Evolutionary conservation across 2,329 filamentous ascomycete species (phyloP).

Genomic region (Stemphylium beticola): DNA sequence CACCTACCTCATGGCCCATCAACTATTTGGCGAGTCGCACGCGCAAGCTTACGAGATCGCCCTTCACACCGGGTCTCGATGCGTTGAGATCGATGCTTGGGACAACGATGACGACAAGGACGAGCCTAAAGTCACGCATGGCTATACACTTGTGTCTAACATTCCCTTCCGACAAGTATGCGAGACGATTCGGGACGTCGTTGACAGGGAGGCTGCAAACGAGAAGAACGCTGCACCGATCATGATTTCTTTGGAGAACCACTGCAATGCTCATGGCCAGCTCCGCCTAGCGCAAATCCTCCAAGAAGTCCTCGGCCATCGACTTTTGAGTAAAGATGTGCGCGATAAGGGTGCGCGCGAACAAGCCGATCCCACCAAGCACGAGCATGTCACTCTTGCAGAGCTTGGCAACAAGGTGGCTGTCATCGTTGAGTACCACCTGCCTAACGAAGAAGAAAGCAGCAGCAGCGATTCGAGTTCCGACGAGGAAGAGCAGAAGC

Average conservation of each 20-base stretch:
- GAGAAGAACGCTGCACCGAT: conserved; percentile 62
- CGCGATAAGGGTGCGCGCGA: conserved; percentile 63
- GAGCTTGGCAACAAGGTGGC: conserved; percentile 69
- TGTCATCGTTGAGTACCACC: conserved; percentile 71
- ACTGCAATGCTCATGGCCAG: conserved; percentile 67
- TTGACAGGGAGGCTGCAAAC: conserved; percentile 63
- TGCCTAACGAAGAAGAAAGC: conserved; percentile 59
- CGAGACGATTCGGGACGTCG: conserved; percentile 67
- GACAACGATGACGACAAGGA: conserved; percentile 65
- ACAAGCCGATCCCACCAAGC: conserved; percentile 53
- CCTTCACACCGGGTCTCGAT: conserved; percentile 67
- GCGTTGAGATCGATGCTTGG: conserved; percentile 78
- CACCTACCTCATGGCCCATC: conserved; percentile 73
- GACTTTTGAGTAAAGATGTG: conserved; percentile 65
- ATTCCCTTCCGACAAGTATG: conserved; percentile 70
- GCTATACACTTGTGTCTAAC: conserved; percentile 70
- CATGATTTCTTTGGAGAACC: conserved; percentile 71
- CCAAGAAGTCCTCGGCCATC: conserved; percentile 66
- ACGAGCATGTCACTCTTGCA: conserved; percentile 62
- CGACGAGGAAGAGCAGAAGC: conserved; percentile 53
- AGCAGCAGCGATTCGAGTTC: conserved; percentile 42
- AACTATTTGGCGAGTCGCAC: conserved; percentile 69
- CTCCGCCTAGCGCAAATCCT: conserved; percentile 68
- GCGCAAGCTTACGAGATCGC: conserved; percentile 69
- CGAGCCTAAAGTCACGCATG: conserved; percentile 74